Percentiles rank a stretch among this genome's conserved stretches.
These are phyloP conservation scores for Liriodendron chinense DNA, from an alignment of 164 flowering plant genomes.

Conservation along the genomic window DNA sequence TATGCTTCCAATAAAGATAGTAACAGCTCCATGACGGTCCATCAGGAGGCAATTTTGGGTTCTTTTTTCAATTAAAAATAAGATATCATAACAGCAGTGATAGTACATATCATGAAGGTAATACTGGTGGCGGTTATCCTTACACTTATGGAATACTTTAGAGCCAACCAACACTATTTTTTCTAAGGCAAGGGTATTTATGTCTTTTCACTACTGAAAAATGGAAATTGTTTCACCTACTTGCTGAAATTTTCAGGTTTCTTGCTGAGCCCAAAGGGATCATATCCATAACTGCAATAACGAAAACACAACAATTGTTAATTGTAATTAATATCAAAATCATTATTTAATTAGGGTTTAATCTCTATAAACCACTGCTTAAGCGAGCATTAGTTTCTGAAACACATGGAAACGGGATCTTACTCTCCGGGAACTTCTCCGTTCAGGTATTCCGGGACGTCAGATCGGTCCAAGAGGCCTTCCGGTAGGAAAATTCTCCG, in stretches of 20 bases:
- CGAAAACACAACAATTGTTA: neutral
- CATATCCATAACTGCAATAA: slow-evolving; percentile 86
- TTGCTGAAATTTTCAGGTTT: slow-evolving; percentile 89
- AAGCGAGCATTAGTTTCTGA: neutral
- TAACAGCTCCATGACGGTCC: no score
- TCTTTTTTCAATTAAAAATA: no score
- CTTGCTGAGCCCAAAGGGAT: slow-evolving; percentile 97
- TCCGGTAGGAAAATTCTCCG: slow-evolving; percentile 95
- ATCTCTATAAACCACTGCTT: neutral
- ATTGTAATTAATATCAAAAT: neutral
- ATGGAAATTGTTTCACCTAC: slow-evolving; percentile 34
- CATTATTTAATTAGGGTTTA: neutral
- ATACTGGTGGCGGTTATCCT: no score
- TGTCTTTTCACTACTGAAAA: no score
- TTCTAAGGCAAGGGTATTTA: no score
- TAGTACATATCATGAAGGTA: no score
- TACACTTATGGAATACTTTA: no score
- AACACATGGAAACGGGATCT: slow-evolving; percentile 17
- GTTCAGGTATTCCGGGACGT: slow-evolving; percentile 85
- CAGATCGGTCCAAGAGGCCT: slow-evolving; percentile 88
- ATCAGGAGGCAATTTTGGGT: no score
- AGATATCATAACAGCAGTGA: no score
- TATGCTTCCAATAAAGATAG: no score
- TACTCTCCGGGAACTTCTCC: slow-evolving; percentile 99
- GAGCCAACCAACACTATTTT: no score